Evolutionary conservation across 441 rosid genomes (phyloP), one percentile per base, ranked within the genome.

Genomic region (Mallotus repandus): DNA sequence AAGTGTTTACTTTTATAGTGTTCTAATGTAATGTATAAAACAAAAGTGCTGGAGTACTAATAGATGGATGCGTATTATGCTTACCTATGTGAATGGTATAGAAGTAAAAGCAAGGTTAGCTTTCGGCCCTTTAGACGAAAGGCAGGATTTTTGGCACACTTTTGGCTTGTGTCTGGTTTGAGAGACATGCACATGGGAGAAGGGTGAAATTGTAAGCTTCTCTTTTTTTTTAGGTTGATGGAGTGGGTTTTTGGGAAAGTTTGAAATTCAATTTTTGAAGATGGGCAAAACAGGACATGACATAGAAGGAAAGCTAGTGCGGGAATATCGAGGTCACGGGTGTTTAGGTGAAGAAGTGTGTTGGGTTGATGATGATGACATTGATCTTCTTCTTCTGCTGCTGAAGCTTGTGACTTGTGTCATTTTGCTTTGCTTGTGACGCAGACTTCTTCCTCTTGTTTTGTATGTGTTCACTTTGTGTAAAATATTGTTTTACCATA

Each of bases 11-110:
- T 13, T 35, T 22, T 54, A 56, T 22, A 69, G 16, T 57, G 64
- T 70, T 21, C 53, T 59, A 59, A 70, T 70, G 21, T 43, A 32
- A 45, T 45, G 25, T 70, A n/a, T 72, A 52, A 71, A 68, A 55
- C 50, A 52, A 60, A 54, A 55, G 13, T 38, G 68, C 25, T 52
- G 62, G 74, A n/a, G 19, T 18, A 45, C 54, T 56, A 43, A 14
- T 53, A 25, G 29, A 25, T 25, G 29, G 6, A 14, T 53, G 4
- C 9, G 1, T 54, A 3, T 35, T 35, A 1, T 16, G 19, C 57
- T 54, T 54, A 16, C 13, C 1, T 14, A 7, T 59, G 4, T 60
- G 41, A 32, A 7, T 11, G 13, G 14, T 25, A 32, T 25, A 60
- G 7, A 5, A 32, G 41, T 7, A 29, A 29, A 59, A 18, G 19